Conservation (phyloP, 2,329 filamentous ascomycete genomes). For the Aaosphaeria arxii region DNA sequence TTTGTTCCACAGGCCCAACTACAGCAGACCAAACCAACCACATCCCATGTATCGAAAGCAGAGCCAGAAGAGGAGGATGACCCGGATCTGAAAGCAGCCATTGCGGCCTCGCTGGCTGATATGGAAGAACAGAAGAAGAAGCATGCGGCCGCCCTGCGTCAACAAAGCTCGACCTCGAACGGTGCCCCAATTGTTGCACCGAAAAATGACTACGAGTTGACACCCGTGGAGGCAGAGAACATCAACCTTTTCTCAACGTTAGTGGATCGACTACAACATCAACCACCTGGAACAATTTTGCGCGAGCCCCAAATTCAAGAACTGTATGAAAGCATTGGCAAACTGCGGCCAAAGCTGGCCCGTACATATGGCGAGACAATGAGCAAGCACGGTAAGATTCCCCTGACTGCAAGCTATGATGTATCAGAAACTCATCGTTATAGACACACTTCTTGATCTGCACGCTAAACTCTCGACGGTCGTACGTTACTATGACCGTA, state of each 20-base stretch:
- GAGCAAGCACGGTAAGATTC: conserved; percentile 86
- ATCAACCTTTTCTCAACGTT: conserved; percentile 94
- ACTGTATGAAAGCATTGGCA: conserved; percentile 94
- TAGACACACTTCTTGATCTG: conserved; percentile 88
- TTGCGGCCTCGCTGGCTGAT: conserved; percentile 89
- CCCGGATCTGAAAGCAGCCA: conserved; percentile 87
- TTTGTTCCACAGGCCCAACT: conserved; percentile 64
- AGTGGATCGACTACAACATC: conserved; percentile 90
- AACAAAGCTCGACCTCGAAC: conserved; percentile 62
- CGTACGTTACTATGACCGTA: conserved; percentile 94
- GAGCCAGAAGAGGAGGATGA: conserved; percentile 75
- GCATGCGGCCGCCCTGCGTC: conserved; percentile 79
- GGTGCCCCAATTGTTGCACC: conserved; percentile 56
- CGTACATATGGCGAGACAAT: conserved; percentile 97
- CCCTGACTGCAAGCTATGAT: not conserved
- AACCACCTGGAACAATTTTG: conserved; percentile 93
- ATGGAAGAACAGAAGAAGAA: conserved; percentile 98
- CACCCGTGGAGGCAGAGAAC: conserved; percentile 90
- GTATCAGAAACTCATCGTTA: conserved; percentile 28
- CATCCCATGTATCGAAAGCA: conserved; percentile 34
- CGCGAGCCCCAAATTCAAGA: conserved; percentile 97
- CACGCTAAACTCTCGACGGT: conserved; percentile 95
- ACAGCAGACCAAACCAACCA: conserved; percentile 27
- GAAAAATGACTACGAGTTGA: conserved; percentile 93
- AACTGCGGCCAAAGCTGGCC: conserved; percentile 86